phyloP scores from a whole-genome alignment of 23 red algal species.

The Cyanidiococcus yangmingshanensis region DNA sequence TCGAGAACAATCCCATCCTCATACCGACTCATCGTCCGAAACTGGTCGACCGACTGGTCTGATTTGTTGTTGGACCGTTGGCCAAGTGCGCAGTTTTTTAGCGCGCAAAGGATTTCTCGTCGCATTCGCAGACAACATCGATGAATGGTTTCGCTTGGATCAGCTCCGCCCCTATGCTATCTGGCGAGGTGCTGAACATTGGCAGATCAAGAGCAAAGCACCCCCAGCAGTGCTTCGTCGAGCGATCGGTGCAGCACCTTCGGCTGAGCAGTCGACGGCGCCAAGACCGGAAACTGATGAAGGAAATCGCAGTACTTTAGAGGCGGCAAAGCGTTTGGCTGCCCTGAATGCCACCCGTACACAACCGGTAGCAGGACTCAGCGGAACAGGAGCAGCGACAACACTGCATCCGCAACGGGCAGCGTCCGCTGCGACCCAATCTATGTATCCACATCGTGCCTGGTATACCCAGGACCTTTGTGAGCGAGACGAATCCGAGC shows the following conservation, averaged over 20 bases:
- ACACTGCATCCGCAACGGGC: neutral
- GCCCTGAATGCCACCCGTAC: neutral
- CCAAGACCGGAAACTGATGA: neutral
- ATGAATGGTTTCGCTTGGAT: slow-evolving; percentile 40
- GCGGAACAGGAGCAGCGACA: neutral
- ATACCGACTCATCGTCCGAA: neutral
- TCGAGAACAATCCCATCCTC: neutral
- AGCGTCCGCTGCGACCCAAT: neutral
- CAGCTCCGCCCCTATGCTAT: slow-evolving; percentile 51
- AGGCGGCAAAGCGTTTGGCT: neutral
- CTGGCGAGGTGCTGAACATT: slow-evolving; percentile 47
- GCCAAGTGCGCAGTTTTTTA: slow-evolving; percentile 34
- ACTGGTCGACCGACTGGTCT: neutral
- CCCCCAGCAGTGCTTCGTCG: slow-evolving; percentile 10
- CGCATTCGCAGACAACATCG: slow-evolving; percentile 32
- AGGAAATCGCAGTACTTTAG: neutral
- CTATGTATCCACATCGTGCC: neutral
- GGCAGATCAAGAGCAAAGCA: slow-evolving; percentile 54
- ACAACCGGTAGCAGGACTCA: neutral
- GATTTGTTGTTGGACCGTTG: slow-evolving; percentile 36
- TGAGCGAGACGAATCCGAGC: neutral
- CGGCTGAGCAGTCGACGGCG: neutral
- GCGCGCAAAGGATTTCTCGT: slow-evolving; percentile 54
- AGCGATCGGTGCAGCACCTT: neutral
- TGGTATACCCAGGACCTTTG: neutral